Evolutionary conservation across 2,329 filamentous ascomycete genomes (phyloP).

Genomic region (Penicillium sp.): DNA sequence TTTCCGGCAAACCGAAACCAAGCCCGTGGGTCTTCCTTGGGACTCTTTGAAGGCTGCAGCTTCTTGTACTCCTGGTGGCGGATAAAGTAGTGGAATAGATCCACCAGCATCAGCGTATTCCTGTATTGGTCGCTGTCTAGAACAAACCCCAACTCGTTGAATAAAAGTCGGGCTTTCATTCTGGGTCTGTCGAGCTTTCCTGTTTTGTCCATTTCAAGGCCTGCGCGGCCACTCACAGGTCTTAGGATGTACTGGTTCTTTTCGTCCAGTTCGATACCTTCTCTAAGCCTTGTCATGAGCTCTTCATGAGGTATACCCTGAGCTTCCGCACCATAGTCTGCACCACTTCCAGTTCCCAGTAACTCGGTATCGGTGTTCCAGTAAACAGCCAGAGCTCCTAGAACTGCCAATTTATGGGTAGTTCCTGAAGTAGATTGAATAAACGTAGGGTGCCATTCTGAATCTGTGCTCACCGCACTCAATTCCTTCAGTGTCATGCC

Average conservation of each 20-base stretch:
- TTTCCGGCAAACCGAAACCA: conserved; percentile 92
- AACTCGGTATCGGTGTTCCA: conserved; percentile 95
- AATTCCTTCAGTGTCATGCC: conserved; percentile 93
- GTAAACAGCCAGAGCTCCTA: conserved; percentile 88
- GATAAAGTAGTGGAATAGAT: conserved; percentile 97
- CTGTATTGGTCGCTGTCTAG: conserved; percentile 97
- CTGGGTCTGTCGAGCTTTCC: conserved; percentile 74
- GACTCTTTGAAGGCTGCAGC: conserved; percentile 75
- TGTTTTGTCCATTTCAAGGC: conserved; percentile 91
- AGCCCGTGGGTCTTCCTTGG: conserved; percentile 84
- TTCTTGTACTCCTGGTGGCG: conserved; percentile 97
- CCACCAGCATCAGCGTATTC: conserved; percentile 95
- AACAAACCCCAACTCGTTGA: conserved; percentile 97
- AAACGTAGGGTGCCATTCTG: conserved; percentile 91
- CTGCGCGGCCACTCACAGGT: conserved; percentile 90
- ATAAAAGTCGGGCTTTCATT: conserved; percentile 84
- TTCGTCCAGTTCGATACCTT: conserved; percentile 72
- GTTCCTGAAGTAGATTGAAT: conserved; percentile 79
- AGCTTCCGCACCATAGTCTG: conserved; percentile 53
- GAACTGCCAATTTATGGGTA: conserved; percentile 88
- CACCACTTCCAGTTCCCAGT: conserved; percentile 75
- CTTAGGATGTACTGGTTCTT: conserved; percentile 93
- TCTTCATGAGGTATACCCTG: conserved; percentile 66
- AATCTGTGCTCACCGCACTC: conserved; percentile 93
- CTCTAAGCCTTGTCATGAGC: conserved; percentile 70